These are phyloP conservation scores for Leccinum truebloodii DNA, from an alignment of 768 basidiomycete genomes.

Conservation along the genomic window DNA sequence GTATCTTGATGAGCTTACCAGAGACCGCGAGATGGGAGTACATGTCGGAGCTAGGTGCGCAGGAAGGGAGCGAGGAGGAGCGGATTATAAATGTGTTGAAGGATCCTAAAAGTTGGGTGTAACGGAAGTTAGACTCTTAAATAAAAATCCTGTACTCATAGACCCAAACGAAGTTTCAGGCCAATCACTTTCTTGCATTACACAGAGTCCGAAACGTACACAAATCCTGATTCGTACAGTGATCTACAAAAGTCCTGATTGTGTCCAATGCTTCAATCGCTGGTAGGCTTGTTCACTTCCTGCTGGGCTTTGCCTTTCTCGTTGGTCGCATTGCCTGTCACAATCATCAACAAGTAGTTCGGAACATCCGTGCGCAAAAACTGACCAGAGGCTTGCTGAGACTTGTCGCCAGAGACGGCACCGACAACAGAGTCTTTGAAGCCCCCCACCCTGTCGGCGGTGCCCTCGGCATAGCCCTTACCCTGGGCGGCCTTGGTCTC, in stretches of 20 bases:
- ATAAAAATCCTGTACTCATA: no score
- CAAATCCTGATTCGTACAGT: background rate
- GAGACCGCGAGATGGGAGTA: conserved; percentile 92
- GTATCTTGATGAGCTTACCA: conserved; percentile 87
- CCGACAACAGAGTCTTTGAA: conserved; percentile 57
- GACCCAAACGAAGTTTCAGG: background rate
- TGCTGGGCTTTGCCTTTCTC: conserved; percentile 60
- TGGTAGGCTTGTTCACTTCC: conserved; percentile 45
- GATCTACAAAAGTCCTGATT: background rate
- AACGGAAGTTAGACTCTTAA: background rate
- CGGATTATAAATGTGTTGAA: conserved; percentile 60
- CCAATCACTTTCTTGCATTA: background rate
- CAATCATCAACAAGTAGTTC: background rate
- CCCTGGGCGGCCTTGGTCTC: conserved; percentile 49
- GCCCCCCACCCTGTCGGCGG: conserved; percentile 44
- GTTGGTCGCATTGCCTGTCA: conserved; percentile 49
- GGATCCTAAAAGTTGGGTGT: conserved; percentile 65
- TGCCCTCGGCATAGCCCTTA: conserved; percentile 53
- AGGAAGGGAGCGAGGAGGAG: conserved; percentile 65
- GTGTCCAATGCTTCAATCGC: background rate
- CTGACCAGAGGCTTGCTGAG: conserved; percentile 51
- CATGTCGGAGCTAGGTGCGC: conserved; percentile 69
- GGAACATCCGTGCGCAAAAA: background rate
- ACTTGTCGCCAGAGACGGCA: conserved; percentile 54
- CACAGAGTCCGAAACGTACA: background rate